Base-by-base conservation (phyloP, 345 rosid species). In the Arabidopsis suecica region DNA sequence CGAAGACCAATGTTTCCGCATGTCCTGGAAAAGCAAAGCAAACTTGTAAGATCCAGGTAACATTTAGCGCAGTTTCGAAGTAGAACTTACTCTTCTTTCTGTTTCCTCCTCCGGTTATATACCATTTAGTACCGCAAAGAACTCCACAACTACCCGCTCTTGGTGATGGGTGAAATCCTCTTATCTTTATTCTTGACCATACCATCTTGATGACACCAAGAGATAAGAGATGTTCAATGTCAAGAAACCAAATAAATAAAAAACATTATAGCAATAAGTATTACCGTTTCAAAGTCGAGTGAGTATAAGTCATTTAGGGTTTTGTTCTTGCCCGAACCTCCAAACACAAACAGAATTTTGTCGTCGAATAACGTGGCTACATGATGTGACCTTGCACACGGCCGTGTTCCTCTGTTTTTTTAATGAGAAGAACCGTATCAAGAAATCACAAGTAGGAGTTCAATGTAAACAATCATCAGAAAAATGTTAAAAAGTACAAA, bases 91-190 rank as follows among this genome's bases (percentile, higher is more conserved):
- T 72, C 80, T 92, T 92, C 81, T 95, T 95, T 82, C 93, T 84
- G 89, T 88, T 92, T 83, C 99, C 99, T 55, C 99, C 99, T 64
- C 99, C 99, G 9, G 88, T 86, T 76, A 95, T 95, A 79, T 89
- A 90, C 99, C 99, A 95, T 78, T 86, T 92, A 50, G 93, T 87
- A 79, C 99, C 97, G 65, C 88, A 90, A 28, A 95, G 77, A 78
- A 95, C 86, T 59, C 97, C 99, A 76, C 97, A 90, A 77, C 91
- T 85, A 78, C 98, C 97, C 38, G 97, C 87, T 81, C 99, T 87
- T 9, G 97, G 94, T 3, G 97, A 92, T 6, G 98, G 99, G 84
- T 95, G 97, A 82, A 84, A 95, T 47, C 99, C 97, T 48, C 85
- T 82, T 44, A 87, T 83, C 91, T 95, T 95, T 81, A 91, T 86